Base-by-base conservation (phyloP, 768 basidiomycete genomes). In the Mycena belliarum region DNA sequence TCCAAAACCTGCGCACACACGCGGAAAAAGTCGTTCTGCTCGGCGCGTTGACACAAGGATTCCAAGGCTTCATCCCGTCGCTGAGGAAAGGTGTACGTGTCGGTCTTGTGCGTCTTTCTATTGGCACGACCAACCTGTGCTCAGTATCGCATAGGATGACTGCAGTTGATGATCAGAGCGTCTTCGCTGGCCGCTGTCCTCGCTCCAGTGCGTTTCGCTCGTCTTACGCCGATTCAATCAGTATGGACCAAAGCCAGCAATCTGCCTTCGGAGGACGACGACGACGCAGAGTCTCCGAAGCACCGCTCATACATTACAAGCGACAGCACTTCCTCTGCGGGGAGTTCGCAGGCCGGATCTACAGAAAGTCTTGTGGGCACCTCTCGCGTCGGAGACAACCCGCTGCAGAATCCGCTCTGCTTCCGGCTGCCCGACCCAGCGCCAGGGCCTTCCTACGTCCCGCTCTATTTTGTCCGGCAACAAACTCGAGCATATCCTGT, bases 151-250 rank as follows among this genome's bases (percentile, higher is more conserved):
- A 28, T 66, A 89, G 88, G 81, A 89, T 91, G 89, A 86, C 80
- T 87, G 83, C 77, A 79, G 85, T 89, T 85, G 82, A 92, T 91
- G 89, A 82, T 89, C 75, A 84, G 84, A 85, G 88, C 83, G 84
- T 88, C 87, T 82, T 85, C 82, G 79, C 81, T 80, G 82, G 85
- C 84, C 82, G 80, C 83, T 78, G 76, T 72, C 77, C 72, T 75
- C 71, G 69, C 68, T 67, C 73, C 70, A 63, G 71, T 73, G 62
- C 57, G 48, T 28, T 29, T 54, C 33, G 48, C 61, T 55, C 61
- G 53, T 55, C 24, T 37, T 46, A 55, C 53, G 37, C 21, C 43
- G 16, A n/a, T 51, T 49, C 40, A 48, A 49, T 38, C 62, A 33
- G 43, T 26, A 60, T 60, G 59, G 50, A 52, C 60, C 63, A 52